Conservation (phyloP, 1,284 basidiomycete species). For the Fomitopsis palustris region DNA sequence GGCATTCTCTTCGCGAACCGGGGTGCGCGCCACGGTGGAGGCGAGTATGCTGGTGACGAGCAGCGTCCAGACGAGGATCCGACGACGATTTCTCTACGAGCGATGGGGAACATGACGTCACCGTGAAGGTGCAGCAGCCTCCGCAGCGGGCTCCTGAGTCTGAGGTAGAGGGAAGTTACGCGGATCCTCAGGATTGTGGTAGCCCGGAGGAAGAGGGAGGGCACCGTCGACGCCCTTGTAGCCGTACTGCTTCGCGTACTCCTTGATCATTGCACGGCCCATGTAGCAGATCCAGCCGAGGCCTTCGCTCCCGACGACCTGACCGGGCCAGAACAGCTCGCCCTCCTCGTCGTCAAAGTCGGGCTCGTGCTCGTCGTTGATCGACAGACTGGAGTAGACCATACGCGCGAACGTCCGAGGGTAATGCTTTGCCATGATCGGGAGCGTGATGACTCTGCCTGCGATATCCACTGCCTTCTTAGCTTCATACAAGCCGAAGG, state of each 20-base stretch:
- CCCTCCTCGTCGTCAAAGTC: constrained; percentile 80
- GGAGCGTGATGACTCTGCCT: constrained; percentile 55
- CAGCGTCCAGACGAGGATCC: background rate
- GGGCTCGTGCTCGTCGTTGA: constrained; percentile 68
- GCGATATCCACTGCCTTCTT: constrained; percentile 46
- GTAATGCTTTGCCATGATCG: constrained; percentile 62
- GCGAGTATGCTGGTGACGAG: background rate
- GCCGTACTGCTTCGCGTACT: constrained; percentile 68
- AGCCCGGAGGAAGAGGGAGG: constrained; percentile 51
- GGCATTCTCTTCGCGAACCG: background rate
- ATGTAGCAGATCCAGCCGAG: constrained; percentile 77
- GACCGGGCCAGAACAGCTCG: constrained; percentile 75
- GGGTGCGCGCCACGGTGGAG: background rate
- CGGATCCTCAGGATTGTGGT: background rate
- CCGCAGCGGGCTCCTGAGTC: background rate
- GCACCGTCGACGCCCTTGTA: constrained; percentile 67
- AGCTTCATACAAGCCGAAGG: constrained; percentile 39
- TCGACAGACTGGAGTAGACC: constrained; percentile 55
- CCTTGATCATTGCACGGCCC: constrained; percentile 78
- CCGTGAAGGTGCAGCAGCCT: background rate
- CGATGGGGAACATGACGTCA: background rate
- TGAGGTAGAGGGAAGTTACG: background rate
- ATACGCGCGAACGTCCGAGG: constrained; percentile 71
- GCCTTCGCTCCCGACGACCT: constrained; percentile 65
- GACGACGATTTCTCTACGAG: background rate